Conservation (phyloP, 2,329 filamentous ascomycete genomes). For the Aschersonia sp. region DNA sequence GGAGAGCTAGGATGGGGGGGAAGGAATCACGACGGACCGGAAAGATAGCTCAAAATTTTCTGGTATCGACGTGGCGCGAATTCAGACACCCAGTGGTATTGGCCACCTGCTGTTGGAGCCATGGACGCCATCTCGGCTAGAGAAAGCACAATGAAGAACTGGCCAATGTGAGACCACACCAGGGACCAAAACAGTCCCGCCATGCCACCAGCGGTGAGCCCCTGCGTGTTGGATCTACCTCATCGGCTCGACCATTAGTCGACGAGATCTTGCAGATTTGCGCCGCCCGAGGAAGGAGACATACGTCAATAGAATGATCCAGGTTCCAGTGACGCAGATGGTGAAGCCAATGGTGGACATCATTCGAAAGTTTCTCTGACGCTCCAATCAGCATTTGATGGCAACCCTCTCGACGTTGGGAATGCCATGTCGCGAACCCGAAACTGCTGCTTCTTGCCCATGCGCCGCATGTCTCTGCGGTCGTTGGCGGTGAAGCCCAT, state of each 20-base stretch:
- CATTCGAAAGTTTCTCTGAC: slow-evolving; percentile 27
- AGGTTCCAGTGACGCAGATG: slow-evolving; percentile 27
- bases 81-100: slow-evolving; percentile 44
- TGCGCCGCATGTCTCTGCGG: slow-evolving; percentile 8
- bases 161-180: slow-evolving; percentile 5
- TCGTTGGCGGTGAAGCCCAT: slow-evolving; percentile 7
- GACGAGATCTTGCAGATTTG: background rate
- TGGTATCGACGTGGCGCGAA: slow-evolving; percentile 33
- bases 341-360: slow-evolving; percentile 32
- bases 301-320: slow-evolving; percentile 26
- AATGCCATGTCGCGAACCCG: slow-evolving; percentile 3
- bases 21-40: slow-evolving; percentile 2
- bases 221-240: slow-evolving; percentile 13
- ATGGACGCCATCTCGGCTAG: slow-evolving; percentile 37
- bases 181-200: slow-evolving; percentile 8
- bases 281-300: slow-evolving; percentile 16
- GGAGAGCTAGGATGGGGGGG: background rate
- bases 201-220: slow-evolving; percentile 7
- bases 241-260: background rate
- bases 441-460: slow-evolving; percentile 9
- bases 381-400: background rate
- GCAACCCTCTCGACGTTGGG: background rate
- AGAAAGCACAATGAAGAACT: slow-evolving; percentile 23
- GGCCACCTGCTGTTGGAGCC: slow-evolving; percentile 41
- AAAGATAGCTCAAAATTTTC: slow-evolving; percentile 35